Conservation (phyloP, 2,329 filamentous ascomycete species). For the Periconia digitata region DNA sequence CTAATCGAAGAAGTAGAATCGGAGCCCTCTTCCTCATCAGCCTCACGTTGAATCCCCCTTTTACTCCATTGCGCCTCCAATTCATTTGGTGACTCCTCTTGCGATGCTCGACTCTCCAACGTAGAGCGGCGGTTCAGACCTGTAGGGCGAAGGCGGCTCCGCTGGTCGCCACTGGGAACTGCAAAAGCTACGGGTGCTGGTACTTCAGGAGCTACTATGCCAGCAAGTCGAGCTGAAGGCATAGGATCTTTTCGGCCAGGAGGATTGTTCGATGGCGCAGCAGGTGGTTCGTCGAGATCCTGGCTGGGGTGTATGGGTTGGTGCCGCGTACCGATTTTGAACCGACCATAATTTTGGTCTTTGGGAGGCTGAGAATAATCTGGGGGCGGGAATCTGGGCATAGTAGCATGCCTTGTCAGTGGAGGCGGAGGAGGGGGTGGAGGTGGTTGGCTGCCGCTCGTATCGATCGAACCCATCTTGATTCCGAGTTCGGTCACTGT, state of each 20-base stretch:
- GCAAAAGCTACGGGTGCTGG: neutral
- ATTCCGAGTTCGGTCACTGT: neutral
- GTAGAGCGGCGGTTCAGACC: neutral
- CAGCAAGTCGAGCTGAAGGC: constrained; percentile 18
- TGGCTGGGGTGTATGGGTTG: constrained; percentile 27
- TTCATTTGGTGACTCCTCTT: constrained; percentile 2
- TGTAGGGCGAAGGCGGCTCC: constrained; percentile 1
- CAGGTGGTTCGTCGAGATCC: constrained; percentile 11
- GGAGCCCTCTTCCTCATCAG: constrained; percentile 4
- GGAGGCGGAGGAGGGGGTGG: constrained; percentile 4
- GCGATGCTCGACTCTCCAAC: neutral
- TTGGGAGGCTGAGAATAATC: constrained; percentile 20
- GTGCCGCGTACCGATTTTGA: constrained; percentile 21
- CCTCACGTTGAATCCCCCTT: constrained; percentile 6
- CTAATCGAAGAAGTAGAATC: neutral
- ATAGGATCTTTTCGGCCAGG: constrained; percentile 7
- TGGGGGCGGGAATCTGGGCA: constrained; percentile 7
- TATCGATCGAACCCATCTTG: constrained; percentile 4
- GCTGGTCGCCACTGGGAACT: neutral
- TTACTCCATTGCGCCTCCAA: constrained; percentile 9
- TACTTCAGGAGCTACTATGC: constrained; percentile 8
- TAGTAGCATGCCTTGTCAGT: neutral
- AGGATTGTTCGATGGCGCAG: constrained; percentile 8
- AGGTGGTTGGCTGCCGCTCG: neutral
- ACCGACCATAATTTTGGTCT: constrained; percentile 21